phyloP scores from a whole-genome alignment of 768 basidiomycete species.

The Suillus spraguei region DNA sequence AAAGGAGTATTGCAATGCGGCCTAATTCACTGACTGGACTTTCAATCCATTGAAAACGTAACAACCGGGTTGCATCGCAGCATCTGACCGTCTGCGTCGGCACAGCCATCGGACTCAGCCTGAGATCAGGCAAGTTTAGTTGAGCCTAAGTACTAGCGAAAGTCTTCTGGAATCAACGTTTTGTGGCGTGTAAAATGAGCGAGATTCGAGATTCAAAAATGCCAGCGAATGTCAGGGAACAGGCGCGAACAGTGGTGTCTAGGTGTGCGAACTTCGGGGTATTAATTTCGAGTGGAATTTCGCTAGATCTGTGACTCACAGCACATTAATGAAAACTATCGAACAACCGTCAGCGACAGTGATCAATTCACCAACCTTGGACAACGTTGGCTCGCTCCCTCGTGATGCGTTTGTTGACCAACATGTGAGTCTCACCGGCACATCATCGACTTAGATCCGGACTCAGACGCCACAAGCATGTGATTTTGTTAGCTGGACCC shows the following conservation, averaged over 20 bases:
- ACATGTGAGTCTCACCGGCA: background rate
- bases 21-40: background rate
- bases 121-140: background rate
- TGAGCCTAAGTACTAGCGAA: background rate
- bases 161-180: background rate
- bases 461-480: background rate
- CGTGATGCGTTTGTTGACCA: background rate
- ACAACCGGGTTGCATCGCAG: background rate
- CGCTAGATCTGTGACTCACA: background rate
- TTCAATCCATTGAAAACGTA: background rate
- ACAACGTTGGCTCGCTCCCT: background rate
- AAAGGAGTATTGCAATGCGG: background rate
- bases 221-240: background rate
- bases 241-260: background rate
- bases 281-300: background rate
- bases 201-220: background rate
- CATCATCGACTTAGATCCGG: background rate
- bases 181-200: background rate
- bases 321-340: background rate
- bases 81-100: background rate
- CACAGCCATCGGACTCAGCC: background rate
- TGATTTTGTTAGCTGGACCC: background rate
- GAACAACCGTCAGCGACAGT: background rate
- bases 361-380: background rate
- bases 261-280: background rate